These are phyloP conservation scores for Penicillium chermesinum DNA, from an alignment of 495 filamentous ascomycete genomes.

Conservation along the genomic window DNA sequence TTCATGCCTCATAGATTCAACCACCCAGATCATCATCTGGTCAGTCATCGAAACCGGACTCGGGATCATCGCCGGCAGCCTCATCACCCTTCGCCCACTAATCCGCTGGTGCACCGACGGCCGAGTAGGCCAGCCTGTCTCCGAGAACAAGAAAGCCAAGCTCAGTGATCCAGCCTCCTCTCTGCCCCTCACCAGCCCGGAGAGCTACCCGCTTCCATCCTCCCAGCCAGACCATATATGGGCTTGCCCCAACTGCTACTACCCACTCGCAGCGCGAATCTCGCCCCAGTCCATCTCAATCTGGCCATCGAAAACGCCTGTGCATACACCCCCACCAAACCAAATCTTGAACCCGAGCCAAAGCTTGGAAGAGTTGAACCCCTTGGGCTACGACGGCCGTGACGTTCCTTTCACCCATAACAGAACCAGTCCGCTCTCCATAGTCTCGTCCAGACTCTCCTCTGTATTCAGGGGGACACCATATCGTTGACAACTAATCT, in stretches of 20 bases:
- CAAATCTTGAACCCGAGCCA: not conserved
- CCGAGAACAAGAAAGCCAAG: not conserved
- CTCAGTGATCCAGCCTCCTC: not conserved
- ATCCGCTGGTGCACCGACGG: slow-evolving; percentile 26
- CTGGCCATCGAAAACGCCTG: not conserved
- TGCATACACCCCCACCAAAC: not conserved
- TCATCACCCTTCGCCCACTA: slow-evolving; percentile 35
- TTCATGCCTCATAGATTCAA: slow-evolving; percentile 16
- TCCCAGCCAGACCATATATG: not conserved
- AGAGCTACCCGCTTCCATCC: not conserved
- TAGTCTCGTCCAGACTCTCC: not conserved
- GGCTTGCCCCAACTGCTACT: not conserved
- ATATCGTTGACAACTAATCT: not conserved
- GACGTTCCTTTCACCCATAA: not conserved
- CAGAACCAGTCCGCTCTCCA: not conserved
- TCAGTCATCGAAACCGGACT: slow-evolving; percentile 31
- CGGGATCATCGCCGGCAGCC: slow-evolving; percentile 35
- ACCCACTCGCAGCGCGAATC: not conserved
- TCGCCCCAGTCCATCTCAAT: not conserved
- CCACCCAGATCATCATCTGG: slow-evolving; percentile 31
- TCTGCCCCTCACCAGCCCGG: not conserved
- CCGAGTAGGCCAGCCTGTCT: not conserved
- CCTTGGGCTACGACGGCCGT: not conserved
- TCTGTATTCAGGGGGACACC: not conserved
- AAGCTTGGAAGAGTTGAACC: not conserved